Evolutionary conservation across 768 basidiomycete species (phyloP).

Genomic region (Suillus brevipes): DNA sequence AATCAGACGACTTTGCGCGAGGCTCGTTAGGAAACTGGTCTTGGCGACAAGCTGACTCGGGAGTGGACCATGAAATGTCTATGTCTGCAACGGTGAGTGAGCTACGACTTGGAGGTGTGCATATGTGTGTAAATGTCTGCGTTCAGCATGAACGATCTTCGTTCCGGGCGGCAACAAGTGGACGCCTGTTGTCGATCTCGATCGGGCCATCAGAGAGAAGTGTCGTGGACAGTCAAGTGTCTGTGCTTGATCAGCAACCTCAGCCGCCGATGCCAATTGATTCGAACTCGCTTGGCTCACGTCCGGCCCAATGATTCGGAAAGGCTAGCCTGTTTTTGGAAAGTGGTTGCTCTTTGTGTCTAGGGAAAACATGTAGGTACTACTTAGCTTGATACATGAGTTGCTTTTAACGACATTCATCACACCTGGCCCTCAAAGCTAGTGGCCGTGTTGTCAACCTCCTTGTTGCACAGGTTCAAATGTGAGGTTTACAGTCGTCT

Average conservation of each 20-base stretch:
- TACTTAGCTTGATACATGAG: no score
- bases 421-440: no score
- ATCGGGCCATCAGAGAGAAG: neutral
- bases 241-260: neutral
- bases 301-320: neutral
- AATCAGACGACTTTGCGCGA: constrained; percentile 42
- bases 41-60: constrained; percentile 26
- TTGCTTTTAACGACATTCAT: no score
- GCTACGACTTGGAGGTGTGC: neutral
- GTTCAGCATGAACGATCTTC: neutral
- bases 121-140: neutral
- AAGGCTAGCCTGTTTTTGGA: neutral
- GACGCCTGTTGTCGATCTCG: neutral
- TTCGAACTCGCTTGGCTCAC: neutral
- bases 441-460: neutral
- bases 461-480: neutral
- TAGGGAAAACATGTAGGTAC: no score
- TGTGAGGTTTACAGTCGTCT: neutral
- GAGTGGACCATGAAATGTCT: neutral
- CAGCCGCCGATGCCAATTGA: neutral
- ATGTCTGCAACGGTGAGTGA: neutral
- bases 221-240: neutral
- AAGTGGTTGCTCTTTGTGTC: neutral
- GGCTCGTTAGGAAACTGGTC: constrained; percentile 41
- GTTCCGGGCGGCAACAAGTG: neutral